phyloP scores from a whole-genome alignment of 257 asterid species.

The Solanum appendiculatum region DNA sequence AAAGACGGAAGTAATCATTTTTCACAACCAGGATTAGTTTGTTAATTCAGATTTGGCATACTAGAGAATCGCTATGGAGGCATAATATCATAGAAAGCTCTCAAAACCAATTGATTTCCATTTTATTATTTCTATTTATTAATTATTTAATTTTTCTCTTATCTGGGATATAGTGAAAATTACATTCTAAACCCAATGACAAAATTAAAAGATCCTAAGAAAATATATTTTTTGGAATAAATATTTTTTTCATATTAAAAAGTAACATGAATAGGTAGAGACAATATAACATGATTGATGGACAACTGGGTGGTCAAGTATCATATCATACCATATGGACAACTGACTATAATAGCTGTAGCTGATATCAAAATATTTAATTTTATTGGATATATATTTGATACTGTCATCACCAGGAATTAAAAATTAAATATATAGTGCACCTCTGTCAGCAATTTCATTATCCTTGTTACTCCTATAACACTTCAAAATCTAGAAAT shows the following conservation, averaged over 20 bases:
- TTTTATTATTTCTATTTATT: neutral
- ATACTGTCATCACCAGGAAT: neutral
- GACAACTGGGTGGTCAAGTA: neutral
- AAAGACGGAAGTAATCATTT: neutral
- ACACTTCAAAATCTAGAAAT: neutral
- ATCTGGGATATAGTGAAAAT: neutral
- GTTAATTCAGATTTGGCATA: neutral
- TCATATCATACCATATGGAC: neutral
- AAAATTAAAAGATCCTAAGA: neutral
- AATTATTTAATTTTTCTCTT: neutral
- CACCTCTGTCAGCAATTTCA: neutral
- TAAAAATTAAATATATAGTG: neutral
- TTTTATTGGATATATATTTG: neutral
- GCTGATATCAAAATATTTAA: neutral
- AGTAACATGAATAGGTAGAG: neutral
- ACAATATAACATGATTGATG: neutral
- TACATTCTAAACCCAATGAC: neutral
- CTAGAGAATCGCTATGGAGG: neutral
- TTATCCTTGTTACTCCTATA: neutral
- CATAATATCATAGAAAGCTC: neutral
- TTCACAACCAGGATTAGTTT: neutral
- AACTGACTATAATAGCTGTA: neutral
- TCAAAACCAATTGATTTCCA: neutral
- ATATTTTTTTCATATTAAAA: neutral
- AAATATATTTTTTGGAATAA: neutral